Percentiles rank a stretch among this genome's conserved stretches.
phyloP scores from a whole-genome alignment of 805 yeast genomes.

The Metschnikowia hibisci region DNA sequence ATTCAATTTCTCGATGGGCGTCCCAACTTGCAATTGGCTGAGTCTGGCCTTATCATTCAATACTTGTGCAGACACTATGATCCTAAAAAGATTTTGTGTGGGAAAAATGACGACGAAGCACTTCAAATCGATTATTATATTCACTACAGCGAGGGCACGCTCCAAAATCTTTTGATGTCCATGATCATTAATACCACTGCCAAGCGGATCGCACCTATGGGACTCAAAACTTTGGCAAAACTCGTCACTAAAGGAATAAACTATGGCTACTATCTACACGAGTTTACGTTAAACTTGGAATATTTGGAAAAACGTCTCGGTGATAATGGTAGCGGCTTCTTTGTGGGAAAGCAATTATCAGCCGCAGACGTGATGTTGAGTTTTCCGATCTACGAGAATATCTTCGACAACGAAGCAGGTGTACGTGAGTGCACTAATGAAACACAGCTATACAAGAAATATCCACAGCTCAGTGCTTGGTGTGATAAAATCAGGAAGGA shows the following conservation, averaged over 20 bases:
- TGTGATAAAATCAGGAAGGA: constrained; percentile 29
- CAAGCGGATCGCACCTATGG: constrained; percentile 44
- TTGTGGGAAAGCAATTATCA: constrained; percentile 49
- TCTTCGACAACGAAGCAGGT: constrained; percentile 31
- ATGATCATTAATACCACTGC: constrained; percentile 39
- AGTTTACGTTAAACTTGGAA: constrained; percentile 37
- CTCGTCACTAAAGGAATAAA: constrained; percentile 44
- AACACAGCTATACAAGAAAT: constrained; percentile 29
- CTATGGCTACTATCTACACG: constrained; percentile 46
- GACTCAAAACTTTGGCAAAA: constrained; percentile 42
- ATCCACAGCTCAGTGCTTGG: constrained; percentile 39
- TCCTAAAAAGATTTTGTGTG: constrained; percentile 32
- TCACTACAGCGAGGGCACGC: constrained; percentile 59
- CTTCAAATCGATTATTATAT: constrained; percentile 48
- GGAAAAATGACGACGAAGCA: constrained; percentile 36
- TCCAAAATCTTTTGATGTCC: constrained; percentile 46
- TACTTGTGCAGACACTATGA: constrained; percentile 52
- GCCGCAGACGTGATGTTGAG: constrained; percentile 55
- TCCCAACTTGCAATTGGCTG: constrained; percentile 43
- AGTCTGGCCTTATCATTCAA: constrained; percentile 57
- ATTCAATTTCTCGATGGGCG: constrained; percentile 30
- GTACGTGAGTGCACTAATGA: constrained; percentile 33
- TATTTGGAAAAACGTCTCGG: constrained; percentile 40
- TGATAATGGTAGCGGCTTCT: constrained; percentile 31
- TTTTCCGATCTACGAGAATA: constrained; percentile 37